These are phyloP conservation scores for Blakeslea trispora DNA, from an alignment of 371 early-diverging fungal species.

Conservation along the genomic window DNA sequence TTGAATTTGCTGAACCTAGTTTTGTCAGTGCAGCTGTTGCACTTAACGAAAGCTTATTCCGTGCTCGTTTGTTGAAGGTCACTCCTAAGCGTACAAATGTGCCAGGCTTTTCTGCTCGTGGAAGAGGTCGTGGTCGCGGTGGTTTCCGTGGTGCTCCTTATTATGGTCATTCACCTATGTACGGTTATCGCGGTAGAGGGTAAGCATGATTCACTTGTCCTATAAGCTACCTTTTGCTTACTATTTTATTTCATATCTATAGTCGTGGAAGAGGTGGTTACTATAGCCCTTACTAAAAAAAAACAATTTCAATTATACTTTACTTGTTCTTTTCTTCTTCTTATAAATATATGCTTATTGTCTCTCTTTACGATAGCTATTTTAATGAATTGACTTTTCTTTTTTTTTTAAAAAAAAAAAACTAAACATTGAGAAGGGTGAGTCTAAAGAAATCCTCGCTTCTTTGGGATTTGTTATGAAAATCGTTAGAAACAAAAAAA, in stretches of 20 bases:
- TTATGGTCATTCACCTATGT: constrained; percentile 54
- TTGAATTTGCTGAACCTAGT: constrained; percentile 91
- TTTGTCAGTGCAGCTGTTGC: constrained; percentile 87
- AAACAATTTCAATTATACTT: no score
- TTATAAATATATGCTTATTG: no score
- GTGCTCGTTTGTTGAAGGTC: constrained; percentile 87
- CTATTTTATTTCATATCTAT: not conserved
- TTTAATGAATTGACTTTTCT: no score
- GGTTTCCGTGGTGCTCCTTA: constrained; percentile 60
- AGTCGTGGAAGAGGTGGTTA: constrained; percentile 65
- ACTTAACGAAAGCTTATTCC: constrained; percentile 88
- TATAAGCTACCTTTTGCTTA: not conserved
- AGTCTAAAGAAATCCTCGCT: no score
- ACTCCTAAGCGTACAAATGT: constrained; percentile 92
- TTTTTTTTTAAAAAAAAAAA: no score
- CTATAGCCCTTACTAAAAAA: constrained; percentile 68
- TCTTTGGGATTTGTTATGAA: no score
- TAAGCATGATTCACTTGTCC: no score
- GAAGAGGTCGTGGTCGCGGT: constrained; percentile 67
- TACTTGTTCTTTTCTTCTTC: no score
- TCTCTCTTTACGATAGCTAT: no score
- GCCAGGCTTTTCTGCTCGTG: constrained; percentile 79
- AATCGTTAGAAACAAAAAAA: no score
- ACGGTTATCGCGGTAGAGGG: constrained; percentile 61
- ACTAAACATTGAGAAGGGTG: no score